phyloP scores from a whole-genome alignment of 495 filamentous ascomycete genomes.

The Neurospora terricola region DNA sequence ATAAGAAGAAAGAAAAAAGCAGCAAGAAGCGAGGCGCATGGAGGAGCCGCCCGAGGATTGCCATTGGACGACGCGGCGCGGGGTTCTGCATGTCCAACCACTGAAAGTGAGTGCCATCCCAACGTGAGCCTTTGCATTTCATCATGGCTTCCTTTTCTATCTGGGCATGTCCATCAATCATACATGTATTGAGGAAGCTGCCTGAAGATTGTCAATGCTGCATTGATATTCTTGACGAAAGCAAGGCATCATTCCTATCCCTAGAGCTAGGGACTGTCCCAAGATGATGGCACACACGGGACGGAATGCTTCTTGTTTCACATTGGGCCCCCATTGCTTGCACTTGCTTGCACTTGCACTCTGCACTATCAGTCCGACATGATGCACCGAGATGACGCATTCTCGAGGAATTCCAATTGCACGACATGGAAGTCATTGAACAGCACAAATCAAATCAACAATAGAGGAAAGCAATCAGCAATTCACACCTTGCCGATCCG shows the following conservation, averaged over 20 bases:
- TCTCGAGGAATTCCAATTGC: neutral
- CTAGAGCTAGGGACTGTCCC: no score
- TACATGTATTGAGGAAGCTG: no score
- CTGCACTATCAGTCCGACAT: neutral
- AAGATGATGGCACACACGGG: neutral
- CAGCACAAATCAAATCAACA: neutral
- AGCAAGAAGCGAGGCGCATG: no score
- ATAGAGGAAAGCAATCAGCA: neutral
- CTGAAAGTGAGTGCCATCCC: neutral
- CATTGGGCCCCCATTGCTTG: neutral
- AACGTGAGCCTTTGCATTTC: neutral
- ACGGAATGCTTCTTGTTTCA: neutral
- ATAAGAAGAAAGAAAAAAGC: neutral
- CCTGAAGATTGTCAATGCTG: neutral
- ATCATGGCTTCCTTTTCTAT: neutral
- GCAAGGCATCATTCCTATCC: no score
- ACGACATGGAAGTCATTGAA: neutral
- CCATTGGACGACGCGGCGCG: neutral
- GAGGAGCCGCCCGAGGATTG: neutral
- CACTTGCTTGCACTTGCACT: neutral
- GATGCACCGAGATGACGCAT: neutral
- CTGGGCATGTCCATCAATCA: neutral
- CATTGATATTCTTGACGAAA: neutral
- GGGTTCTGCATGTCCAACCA: neutral
- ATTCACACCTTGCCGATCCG: neutral